These are phyloP conservation scores for Saturnispora besseyi DNA, from an alignment of 805 yeast genomes.

Conservation along the genomic window DNA sequence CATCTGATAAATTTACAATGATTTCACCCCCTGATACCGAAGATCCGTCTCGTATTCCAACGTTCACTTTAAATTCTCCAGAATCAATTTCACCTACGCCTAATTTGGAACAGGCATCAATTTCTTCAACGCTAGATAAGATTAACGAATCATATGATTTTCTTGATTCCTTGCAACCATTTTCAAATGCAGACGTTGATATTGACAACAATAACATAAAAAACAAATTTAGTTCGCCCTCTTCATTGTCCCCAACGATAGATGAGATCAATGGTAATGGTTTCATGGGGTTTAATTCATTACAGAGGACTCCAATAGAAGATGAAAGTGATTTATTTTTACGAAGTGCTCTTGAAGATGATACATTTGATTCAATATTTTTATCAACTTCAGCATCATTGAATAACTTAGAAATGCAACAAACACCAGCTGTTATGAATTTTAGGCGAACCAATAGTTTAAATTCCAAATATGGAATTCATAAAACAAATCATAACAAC, in stretches of 20 bases:
- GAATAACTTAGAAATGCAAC: neutral
- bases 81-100: neutral
- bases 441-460: neutral
- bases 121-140: slow-evolving; percentile 10
- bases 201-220: neutral
- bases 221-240: slow-evolving; percentile 1
- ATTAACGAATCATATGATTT: slow-evolving; percentile 19
- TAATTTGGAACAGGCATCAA: neutral
- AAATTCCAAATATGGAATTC: neutral
- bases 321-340: neutral
- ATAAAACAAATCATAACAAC: neutral
- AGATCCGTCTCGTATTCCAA: neutral
- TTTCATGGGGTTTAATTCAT: slow-evolving; percentile 14
- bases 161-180: neutral
- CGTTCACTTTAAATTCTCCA: neutral
- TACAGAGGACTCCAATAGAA: neutral
- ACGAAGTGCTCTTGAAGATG: neutral
- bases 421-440: neutral
- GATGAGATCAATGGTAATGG: slow-evolving; percentile 11
- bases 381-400: neutral
- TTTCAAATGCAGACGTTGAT: neutral
- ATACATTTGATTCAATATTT: neutral
- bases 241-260: slow-evolving; percentile 4
- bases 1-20: neutral
- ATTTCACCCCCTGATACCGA: neutral